These are phyloP conservation scores for Plenodomus lindquistii DNA, from an alignment of 2,329 filamentous ascomycete genomes.

Conservation along the genomic window DNA sequence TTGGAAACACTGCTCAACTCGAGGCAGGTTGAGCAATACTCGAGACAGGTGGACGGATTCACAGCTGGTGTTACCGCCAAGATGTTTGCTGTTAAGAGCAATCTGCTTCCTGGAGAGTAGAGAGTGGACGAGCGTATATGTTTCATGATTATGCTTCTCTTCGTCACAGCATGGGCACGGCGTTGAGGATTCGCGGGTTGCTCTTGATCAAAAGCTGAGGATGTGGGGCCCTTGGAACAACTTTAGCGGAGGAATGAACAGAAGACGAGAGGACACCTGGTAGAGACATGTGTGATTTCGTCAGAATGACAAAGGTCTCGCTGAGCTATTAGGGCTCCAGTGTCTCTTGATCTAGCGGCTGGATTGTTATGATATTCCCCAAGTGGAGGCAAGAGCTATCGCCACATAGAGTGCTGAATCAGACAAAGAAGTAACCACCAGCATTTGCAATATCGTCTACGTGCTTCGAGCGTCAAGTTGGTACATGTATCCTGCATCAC, in stretches of 20 bases:
- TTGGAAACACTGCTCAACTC: slow-evolving; percentile 94
- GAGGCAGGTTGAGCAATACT: slow-evolving; percentile 96
- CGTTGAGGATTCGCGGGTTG: slow-evolving; percentile 37
- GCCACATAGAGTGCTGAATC: slow-evolving; percentile 28
- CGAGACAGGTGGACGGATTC: slow-evolving; percentile 94
- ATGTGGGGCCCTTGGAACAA: background rate
- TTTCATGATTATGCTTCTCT: slow-evolving; percentile 39
- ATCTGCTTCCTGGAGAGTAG: slow-evolving; percentile 62
- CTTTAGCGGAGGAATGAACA: slow-evolving; percentile 6
- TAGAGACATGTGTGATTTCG: background rate
- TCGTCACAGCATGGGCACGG: slow-evolving; percentile 45
- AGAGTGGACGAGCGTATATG: slow-evolving; percentile 15
- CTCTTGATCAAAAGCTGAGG: slow-evolving; percentile 12
- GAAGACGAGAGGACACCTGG: slow-evolving; percentile 1
- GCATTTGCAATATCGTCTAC: slow-evolving; percentile 12
- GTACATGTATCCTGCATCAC: background rate
- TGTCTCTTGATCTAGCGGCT: background rate
- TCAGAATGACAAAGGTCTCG: background rate
- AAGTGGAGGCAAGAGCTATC: slow-evolving; percentile 18
- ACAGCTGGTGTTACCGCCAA: slow-evolving; percentile 89
- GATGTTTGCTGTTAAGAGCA: slow-evolving; percentile 93
- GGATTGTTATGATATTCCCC: slow-evolving; percentile 6
- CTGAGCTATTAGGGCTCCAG: background rate
- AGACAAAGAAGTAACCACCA: slow-evolving; percentile 32
- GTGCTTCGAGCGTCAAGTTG: slow-evolving; percentile 3